Evolutionary conservation across 2,329 filamentous ascomycete genomes (phyloP).

Genomic region (Colletotrichum endophyticum): DNA sequence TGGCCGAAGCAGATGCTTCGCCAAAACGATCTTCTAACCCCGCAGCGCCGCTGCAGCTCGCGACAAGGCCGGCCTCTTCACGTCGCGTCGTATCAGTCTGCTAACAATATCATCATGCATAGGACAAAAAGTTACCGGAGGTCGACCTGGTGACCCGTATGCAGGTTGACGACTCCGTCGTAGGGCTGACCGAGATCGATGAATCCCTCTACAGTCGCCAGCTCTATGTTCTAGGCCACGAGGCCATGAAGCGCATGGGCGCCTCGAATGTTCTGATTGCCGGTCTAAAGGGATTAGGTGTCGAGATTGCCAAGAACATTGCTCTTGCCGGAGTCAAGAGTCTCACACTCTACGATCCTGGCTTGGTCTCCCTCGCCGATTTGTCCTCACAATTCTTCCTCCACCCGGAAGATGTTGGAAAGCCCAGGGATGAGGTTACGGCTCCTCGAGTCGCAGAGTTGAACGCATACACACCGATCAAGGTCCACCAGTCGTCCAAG

Average conservation of each 20-base stretch:
- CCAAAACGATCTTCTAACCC: neutral
- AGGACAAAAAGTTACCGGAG: constrained; percentile 61
- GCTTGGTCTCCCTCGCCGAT: constrained; percentile 82
- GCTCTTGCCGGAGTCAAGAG: constrained; percentile 98
- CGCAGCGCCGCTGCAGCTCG: neutral
- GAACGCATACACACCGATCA: constrained; percentile 94
- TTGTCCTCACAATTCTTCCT: constrained; percentile 98
- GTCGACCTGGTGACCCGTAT: constrained; percentile 68
- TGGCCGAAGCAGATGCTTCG: neutral
- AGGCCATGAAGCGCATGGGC: constrained; percentile 99
- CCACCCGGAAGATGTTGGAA: constrained; percentile 84
- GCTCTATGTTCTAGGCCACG: constrained; percentile 73
- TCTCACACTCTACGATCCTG: constrained; percentile 89
- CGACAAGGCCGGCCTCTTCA: neutral
- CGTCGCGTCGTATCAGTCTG: neutral
- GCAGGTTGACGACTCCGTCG: constrained; percentile 67
- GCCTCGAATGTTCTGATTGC: constrained; percentile 93
- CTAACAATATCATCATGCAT: constrained; percentile 21
- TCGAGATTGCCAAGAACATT: constrained; percentile 98
- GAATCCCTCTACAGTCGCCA: constrained; percentile 77
- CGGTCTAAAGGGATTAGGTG: constrained; percentile 91
- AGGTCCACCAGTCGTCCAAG: constrained; percentile 69
- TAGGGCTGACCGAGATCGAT: constrained; percentile 67
- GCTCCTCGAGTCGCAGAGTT: constrained; percentile 90
- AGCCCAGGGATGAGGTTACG: constrained; percentile 85